These are phyloP conservation scores for Plasmodium falciparum DNA, from an alignment of 169 alveolate genomes.

Conservation along the genomic window DNA sequence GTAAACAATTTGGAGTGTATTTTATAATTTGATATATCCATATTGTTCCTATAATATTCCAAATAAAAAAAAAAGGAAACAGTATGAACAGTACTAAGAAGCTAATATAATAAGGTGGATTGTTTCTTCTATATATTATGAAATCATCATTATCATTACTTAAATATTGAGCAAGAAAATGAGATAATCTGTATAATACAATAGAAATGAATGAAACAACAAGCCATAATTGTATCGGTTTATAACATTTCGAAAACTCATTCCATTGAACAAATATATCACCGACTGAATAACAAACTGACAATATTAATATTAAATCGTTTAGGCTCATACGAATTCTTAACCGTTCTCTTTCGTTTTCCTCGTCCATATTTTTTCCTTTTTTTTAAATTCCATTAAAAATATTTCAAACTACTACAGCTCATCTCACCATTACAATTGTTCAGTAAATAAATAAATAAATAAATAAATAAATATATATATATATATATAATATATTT, in stretches of 20 bases:
- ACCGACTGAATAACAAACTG: slow-evolving; percentile 82
- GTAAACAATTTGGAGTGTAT: slow-evolving; percentile 84
- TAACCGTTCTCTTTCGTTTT: slow-evolving; percentile 11
- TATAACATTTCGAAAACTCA: slow-evolving; percentile 79
- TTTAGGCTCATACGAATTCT: slow-evolving; percentile 61
- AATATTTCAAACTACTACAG: no score
- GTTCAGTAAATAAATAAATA: no score
- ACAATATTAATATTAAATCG: slow-evolving; percentile 83
- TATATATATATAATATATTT: no score
- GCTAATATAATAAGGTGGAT: slow-evolving; percentile 83
- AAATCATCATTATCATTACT: slow-evolving; percentile 83
- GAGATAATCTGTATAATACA: slow-evolving; percentile 80
- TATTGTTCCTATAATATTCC: slow-evolving; percentile 85
- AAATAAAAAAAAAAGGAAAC: slow-evolving; percentile 82
- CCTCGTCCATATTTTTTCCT: not conserved
- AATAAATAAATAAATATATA: no score
- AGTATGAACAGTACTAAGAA: slow-evolving; percentile 79
- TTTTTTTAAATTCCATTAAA: no score
- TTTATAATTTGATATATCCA: slow-evolving; percentile 80
- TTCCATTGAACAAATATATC: slow-evolving; percentile 87
- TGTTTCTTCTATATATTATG: slow-evolving; percentile 80
- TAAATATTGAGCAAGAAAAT: slow-evolving; percentile 81
- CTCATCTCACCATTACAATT: no score
- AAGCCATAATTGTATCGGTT: slow-evolving; percentile 87
- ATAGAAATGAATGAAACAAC: slow-evolving; percentile 83